Conservation (phyloP, 768 basidiomycete genomes). For the Leucocoprinus sp. region DNA sequence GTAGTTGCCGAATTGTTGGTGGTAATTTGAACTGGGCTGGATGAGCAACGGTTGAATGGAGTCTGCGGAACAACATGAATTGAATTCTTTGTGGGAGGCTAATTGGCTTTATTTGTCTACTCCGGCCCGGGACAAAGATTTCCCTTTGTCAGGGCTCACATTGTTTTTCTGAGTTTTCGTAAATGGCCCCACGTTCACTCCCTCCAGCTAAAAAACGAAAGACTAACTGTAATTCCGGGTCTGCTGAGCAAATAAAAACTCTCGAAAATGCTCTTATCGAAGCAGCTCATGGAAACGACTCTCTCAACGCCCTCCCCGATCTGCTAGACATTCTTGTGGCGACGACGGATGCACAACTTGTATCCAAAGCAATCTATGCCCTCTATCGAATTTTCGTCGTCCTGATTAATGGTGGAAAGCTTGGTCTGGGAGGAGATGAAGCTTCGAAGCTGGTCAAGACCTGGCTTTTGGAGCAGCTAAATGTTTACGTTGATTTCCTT, state of each 20-base stretch:
- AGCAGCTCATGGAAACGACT: constrained; percentile 45
- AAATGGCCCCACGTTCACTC: constrained; percentile 29
- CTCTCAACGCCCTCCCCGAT: constrained; percentile 74
- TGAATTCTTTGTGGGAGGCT: too few relatives aligned
- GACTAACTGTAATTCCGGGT: constrained; percentile 23
- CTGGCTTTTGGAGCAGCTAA: constrained; percentile 76
- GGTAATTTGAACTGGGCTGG: constrained; percentile 11
- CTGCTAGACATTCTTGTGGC: constrained; percentile 52
- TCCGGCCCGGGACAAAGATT: too few relatives aligned
- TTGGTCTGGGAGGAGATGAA: constrained; percentile 42
- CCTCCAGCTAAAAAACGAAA: constrained; percentile 48
- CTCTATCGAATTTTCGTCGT: constrained; percentile 70
- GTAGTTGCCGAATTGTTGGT: constrained; percentile 12
- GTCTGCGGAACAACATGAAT: constrained; percentile 8
- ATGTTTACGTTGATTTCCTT: constrained; percentile 62
- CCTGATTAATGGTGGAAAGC: constrained; percentile 49
- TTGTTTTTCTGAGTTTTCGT: not conserved
- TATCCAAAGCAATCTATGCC: constrained; percentile 73
- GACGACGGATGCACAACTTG: constrained; percentile 42
- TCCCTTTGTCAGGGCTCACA: not conserved
- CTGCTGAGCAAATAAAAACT: constrained; percentile 25
- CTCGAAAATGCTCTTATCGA: constrained; percentile 50
- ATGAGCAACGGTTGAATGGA: constrained; percentile 4
- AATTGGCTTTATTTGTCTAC: constrained; percentile 1
- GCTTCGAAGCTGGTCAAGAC: constrained; percentile 57